Evolutionary conservation across 2,329 filamentous ascomycete genomes (phyloP), one percentile per base, ranked within the genome.

Genomic region (Didymella lethalis): DNA sequence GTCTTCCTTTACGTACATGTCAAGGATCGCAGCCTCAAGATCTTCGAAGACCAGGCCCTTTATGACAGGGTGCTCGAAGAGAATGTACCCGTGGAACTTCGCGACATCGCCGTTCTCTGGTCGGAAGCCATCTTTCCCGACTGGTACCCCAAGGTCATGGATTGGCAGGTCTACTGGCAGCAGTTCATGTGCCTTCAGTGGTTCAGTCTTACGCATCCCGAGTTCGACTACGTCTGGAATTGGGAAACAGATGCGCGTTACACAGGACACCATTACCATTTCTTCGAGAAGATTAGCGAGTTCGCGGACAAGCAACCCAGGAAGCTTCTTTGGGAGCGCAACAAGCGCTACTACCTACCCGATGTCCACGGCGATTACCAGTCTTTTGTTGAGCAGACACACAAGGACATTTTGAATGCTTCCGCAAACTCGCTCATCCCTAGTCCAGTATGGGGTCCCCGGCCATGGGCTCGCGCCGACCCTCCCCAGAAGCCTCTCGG

Each of bases 221-320:
- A 94, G 68, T 95, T 91, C 64, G 90, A 93, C 66, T 92, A 86
- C 68, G 83, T 92, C 66, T 82, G 91, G 90, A 93, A 94, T 74
- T 93, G 90, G 91, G 92, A 95, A 73, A 90, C 92, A 78, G 91
- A 95, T 71, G 88, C 89, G 31, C 85, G 92, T 47, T 90, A 90
- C 70, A 92, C 88, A 0, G 91, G 91, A 8, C 90, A 95, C 63
- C 88, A 93, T 78, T 93, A 94, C 75, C 89, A 94, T 67, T 86
- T 94, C 64, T 85, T 92, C 43, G 84, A 89, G 65, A 88, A 88
- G 61, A 77, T 92, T 7, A 77, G 79, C 23, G 76, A 82, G 1
- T 86, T 85, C 62, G 82, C 82, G 12, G 80, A 81, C 55, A 76
- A 80, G 38, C 81, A 85, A 67, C 85, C 85, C 0, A 79, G 85